Evolutionary conservation across 495 filamentous ascomycete species (phyloP).

Genomic region (Cercophora samala): DNA sequence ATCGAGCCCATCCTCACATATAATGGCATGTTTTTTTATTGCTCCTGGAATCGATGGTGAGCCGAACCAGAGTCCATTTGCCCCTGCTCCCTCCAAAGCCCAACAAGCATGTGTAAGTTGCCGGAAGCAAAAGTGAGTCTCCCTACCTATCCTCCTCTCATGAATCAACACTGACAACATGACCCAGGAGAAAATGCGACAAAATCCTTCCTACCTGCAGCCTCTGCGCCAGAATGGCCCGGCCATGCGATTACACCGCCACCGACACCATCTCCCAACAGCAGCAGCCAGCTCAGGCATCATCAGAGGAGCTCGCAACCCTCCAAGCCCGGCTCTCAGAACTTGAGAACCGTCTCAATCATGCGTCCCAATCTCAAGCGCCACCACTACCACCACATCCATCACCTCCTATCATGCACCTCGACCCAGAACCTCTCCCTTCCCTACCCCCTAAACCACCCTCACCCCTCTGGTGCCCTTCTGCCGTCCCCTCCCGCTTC

Average conservation of each 20-base stretch:
- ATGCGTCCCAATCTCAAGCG: neutral
- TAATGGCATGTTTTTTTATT: neutral
- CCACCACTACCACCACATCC: neutral
- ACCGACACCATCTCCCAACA: slow-evolving; percentile 21
- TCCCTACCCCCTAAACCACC: slow-evolving; percentile 8
- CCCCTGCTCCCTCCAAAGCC: slow-evolving; percentile 17
- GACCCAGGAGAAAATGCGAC: slow-evolving; percentile 44
- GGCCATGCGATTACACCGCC: slow-evolving; percentile 42
- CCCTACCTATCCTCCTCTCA: neutral
- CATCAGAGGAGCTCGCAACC: slow-evolving; percentile 39
- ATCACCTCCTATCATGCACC: neutral
- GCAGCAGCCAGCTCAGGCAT: slow-evolving; percentile 25
- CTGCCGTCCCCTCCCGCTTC: slow-evolving; percentile 12
- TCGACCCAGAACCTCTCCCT: slow-evolving; percentile 2
- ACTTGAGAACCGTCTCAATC: slow-evolving; percentile 38
- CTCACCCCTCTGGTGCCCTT: slow-evolving; percentile 8
- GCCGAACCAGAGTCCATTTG: neutral
- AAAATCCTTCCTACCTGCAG: slow-evolving; percentile 44
- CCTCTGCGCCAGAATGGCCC: slow-evolving; percentile 40
- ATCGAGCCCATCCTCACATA: no score
- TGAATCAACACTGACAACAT: neutral
- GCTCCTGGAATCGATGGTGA: neutral
- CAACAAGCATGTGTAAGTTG: slow-evolving; percentile 29
- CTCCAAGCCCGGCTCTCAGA: slow-evolving; percentile 38
- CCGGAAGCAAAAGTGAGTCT: slow-evolving; percentile 41